Percentiles rank a stretch among this genome's conserved stretches.
Conservation (phyloP, 345 rosid species). For the Brassica incana region DNA sequence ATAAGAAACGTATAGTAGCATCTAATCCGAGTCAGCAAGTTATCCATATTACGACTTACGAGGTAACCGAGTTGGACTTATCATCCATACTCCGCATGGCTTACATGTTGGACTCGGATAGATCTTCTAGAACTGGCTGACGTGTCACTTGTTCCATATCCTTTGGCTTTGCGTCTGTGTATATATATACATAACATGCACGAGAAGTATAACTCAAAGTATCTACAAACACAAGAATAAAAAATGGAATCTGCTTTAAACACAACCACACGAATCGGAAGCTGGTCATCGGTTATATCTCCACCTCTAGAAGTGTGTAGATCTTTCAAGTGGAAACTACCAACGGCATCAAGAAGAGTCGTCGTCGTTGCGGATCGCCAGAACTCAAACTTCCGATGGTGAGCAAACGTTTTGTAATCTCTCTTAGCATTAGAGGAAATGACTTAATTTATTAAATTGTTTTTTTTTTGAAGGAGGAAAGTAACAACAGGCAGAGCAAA, state of each 20-base stretch:
- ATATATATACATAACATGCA: background rate
- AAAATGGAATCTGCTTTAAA: slow-evolving; percentile 23
- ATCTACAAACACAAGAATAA: slow-evolving; percentile 7
- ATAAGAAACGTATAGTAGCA: background rate
- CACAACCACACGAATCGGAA: slow-evolving; percentile 15
- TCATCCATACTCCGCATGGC: slow-evolving; percentile 31
- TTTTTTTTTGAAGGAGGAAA: slow-evolving; percentile 24
- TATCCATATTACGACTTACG: slow-evolving; percentile 34
- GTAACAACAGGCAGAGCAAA: slow-evolving; percentile 28
- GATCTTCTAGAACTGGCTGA: slow-evolving; percentile 4
- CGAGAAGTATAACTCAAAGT: background rate
- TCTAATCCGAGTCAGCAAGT: slow-evolving; percentile 40
- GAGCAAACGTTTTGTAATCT: background rate
- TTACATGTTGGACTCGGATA: slow-evolving; percentile 18
- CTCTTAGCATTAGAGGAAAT: background rate
- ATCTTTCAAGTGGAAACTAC: slow-evolving; percentile 14
- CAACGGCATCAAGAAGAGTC: slow-evolving; percentile 7
- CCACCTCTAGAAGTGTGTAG: background rate
- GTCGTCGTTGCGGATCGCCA: slow-evolving; percentile 3
- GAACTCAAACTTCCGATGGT: slow-evolving; percentile 38
- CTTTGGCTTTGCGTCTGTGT: background rate
- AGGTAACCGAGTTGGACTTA: slow-evolving; percentile 34
- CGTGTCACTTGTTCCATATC: slow-evolving; percentile 42
- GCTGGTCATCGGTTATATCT: slow-evolving; percentile 30
- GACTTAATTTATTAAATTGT: background rate